Evolutionary conservation across 768 basidiomycete species (phyloP).

Genomic region (Termitomyces titanicus): DNA sequence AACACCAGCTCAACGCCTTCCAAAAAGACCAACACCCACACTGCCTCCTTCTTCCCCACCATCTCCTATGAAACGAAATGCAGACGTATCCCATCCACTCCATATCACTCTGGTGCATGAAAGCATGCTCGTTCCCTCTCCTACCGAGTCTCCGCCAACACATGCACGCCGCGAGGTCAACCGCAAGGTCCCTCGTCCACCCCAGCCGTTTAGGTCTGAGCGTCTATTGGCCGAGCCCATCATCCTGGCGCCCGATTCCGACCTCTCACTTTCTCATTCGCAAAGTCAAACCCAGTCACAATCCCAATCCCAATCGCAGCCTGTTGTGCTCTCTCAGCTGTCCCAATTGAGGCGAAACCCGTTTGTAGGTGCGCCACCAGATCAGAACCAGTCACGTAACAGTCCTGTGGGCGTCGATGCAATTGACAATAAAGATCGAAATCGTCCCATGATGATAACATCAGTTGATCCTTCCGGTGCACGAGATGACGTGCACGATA

Average conservation of each 20-base stretch:
- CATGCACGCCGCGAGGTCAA: slow-evolving; percentile 23
- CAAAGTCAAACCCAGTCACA: slow-evolving; percentile 33
- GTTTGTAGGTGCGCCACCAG: neutral
- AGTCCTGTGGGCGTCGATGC: too few species aligned
- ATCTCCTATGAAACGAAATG: neutral
- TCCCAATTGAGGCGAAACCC: slow-evolving; percentile 5
- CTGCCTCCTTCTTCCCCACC: slow-evolving; percentile 3
- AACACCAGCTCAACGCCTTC: slow-evolving; percentile 31
- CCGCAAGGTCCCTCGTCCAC: slow-evolving; percentile 47
- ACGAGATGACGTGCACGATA: neutral
- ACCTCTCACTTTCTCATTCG: slow-evolving; percentile 39
- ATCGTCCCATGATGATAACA: neutral
- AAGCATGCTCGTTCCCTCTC: slow-evolving; percentile 6
- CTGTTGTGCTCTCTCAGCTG: slow-evolving; percentile 15
- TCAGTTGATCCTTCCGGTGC: neutral
- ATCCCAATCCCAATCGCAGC: slow-evolving; percentile 26
- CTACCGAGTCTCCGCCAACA: slow-evolving; percentile 1
- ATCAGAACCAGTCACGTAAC: neutral
- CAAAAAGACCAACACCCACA: neutral
- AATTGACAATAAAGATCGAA: neutral
- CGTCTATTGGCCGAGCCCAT: slow-evolving; percentile 29
- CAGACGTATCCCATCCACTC: slow-evolving; percentile 1
- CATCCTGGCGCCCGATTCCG: slow-evolving; percentile 56
- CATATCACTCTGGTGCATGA: slow-evolving; percentile 7
- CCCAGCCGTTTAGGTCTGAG: slow-evolving; percentile 24